Conservation (phyloP, 176 grass and related monocot genomes). For the Carex pumila region DNA sequence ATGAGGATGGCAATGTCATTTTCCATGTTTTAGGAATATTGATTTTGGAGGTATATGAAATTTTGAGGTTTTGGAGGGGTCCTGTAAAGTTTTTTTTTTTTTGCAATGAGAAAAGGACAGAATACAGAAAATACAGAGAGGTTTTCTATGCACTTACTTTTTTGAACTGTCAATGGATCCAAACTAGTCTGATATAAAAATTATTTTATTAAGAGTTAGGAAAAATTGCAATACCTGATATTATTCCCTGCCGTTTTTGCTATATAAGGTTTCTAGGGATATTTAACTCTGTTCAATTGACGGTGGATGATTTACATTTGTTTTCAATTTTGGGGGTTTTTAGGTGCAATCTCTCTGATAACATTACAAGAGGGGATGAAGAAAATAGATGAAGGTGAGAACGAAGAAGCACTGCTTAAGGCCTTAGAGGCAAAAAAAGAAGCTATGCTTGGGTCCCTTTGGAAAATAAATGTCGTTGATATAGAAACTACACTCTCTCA, state of each 20-base stretch:
- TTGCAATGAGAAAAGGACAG: neutral
- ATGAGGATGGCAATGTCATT: neutral
- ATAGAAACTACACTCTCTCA: conserved; percentile 70
- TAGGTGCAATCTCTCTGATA: conserved; percentile 78
- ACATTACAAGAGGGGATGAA: conserved; percentile 85
- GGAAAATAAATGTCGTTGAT: conserved; percentile 98
- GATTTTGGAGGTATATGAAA: neutral
- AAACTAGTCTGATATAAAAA: neutral
- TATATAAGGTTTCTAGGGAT: neutral
- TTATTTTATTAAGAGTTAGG: neutral
- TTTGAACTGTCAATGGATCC: neutral
- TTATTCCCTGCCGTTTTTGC: neutral
- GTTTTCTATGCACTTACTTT: neutral
- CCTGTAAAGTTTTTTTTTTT: neutral
- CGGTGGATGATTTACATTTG: neutral
- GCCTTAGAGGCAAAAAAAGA: conserved; percentile 79
- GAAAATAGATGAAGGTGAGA: conserved; percentile 53
- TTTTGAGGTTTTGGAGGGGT: neutral
- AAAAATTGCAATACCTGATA: neutral
- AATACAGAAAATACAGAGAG: neutral
- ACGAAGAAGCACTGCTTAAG: conserved; percentile 50
- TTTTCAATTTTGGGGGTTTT: neutral
- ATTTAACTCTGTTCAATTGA: neutral
- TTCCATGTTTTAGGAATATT: neutral
- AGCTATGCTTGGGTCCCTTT: conserved; percentile 76